A percentile compares a stretch with the other conserved stretches of the same genome.
Evolutionary conservation across 140 eudicot species (phyloP).

Genomic region (Senecio squalidus): DNA sequence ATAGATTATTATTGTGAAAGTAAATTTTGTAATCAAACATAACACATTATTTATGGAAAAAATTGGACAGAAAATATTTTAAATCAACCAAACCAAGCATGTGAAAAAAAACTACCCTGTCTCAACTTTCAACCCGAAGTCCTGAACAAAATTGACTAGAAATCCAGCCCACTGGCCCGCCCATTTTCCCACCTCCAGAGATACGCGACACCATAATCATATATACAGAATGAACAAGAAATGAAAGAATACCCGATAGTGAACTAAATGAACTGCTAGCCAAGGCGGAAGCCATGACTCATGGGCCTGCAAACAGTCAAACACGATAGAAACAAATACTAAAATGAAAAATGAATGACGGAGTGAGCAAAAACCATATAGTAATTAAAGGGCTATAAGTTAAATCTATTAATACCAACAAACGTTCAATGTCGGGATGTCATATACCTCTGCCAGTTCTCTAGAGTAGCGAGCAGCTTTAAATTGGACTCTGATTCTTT

Average conservation of each 20-base stretch:
- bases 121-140: no score
- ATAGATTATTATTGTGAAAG: background rate
- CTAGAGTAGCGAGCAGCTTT: conserved; percentile 33
- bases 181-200: background rate
- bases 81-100: no score
- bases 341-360: background rate
- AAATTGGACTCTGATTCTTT: conserved; percentile 39
- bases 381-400: background rate
- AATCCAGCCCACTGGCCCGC: no score
- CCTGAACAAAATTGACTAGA: no score
- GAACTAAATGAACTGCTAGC: conserved; percentile 40
- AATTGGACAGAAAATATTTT: no score
- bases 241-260: conserved; percentile 32
- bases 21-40: no score
- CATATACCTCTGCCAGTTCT: conserved; percentile 38
- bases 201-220: background rate
- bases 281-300: conserved; percentile 53
- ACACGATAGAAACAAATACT: background rate
- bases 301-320: conserved; percentile 42
- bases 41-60: no score
- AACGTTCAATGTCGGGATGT: no score
- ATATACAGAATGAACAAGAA: background rate
- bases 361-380: background rate
- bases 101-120: no score
- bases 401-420: background rate